These are phyloP conservation scores for Colletotrichum orbiculare DNA, from an alignment of 2,329 filamentous ascomycete species.

Conservation along the genomic window DNA sequence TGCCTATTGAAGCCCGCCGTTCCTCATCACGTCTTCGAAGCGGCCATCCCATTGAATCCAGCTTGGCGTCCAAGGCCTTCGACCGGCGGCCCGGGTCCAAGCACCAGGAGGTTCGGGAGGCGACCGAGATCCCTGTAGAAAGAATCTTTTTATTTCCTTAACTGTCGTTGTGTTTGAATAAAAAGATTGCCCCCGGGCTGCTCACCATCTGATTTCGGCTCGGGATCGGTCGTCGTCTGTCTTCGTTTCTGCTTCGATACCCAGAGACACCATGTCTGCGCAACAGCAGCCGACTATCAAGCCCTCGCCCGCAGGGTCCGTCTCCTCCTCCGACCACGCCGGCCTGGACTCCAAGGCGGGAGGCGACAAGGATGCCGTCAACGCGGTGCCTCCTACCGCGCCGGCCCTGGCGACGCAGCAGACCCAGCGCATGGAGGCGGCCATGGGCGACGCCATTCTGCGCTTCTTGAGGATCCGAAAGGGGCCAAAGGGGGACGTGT, in stretches of 20 bases:
- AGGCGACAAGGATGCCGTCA: slow-evolving; percentile 1
- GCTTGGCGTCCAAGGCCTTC: background rate
- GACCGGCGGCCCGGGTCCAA: background rate
- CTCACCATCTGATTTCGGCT: too few relatives aligned
- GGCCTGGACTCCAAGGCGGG: slow-evolving; percentile 11
- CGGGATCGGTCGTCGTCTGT: too few relatives aligned
- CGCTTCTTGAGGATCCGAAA: slow-evolving; percentile 48
- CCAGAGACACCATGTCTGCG: slow-evolving; percentile 17
- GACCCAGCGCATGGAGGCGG: slow-evolving; percentile 44
- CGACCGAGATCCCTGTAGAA: background rate
- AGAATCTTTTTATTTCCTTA: slow-evolving; percentile 1
- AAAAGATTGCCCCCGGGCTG: background rate
- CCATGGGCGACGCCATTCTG: slow-evolving; percentile 46
- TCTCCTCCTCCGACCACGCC: slow-evolving; percentile 30
- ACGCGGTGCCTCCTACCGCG: slow-evolving; percentile 19
- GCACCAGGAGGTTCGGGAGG: slow-evolving; percentile 12
- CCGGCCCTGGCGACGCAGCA: slow-evolving; percentile 42
- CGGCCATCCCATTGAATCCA: background rate
- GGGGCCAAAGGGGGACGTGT: slow-evolving; percentile 40
- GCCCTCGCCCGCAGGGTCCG: slow-evolving; percentile 18
- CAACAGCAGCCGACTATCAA: slow-evolving; percentile 10
- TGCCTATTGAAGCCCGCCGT: background rate
- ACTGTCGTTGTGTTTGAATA: background rate
- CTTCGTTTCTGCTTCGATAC: background rate
- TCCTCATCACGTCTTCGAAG: slow-evolving; percentile 6